Conservation (phyloP, 345 rosid genomes). For the Populus euphratica region DNA sequence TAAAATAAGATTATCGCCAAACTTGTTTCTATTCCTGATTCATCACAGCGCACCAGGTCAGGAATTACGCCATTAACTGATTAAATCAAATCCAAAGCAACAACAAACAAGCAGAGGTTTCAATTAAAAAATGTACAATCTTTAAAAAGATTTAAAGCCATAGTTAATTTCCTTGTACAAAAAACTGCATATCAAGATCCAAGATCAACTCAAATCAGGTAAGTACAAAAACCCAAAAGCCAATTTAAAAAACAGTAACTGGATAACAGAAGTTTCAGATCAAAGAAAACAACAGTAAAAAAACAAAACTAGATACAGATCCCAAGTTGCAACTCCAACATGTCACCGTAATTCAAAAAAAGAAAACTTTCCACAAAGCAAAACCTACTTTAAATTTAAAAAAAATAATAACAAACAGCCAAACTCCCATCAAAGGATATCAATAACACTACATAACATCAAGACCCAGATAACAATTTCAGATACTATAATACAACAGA, state of each 20-base stretch:
- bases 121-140: not conserved
- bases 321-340: not conserved
- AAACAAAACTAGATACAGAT: not conserved
- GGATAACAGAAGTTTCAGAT: not conserved
- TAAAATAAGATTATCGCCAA: not conserved
- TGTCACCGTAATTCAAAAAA: not conserved
- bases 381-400: not conserved
- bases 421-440: not conserved
- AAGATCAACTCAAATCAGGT: not conserved
- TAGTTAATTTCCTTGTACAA: not conserved
- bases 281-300: not conserved
- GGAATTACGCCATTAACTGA: not conserved
- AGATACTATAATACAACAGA: not conserved
- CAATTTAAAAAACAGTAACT: not conserved
- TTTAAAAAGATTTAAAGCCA: not conserved
- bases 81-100: not conserved
- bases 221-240: not conserved
- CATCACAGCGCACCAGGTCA: not conserved
- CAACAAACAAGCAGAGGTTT: not conserved
- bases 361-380: not conserved
- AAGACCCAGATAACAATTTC: not conserved
- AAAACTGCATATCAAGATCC: conserved; percentile 4
- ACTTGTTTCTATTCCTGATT: not conserved
- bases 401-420: not conserved
- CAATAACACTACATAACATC: not conserved